These are phyloP conservation scores for Penicillium sp. DNA, from an alignment of 2,329 filamentous ascomycete species.

Conservation along the genomic window DNA sequence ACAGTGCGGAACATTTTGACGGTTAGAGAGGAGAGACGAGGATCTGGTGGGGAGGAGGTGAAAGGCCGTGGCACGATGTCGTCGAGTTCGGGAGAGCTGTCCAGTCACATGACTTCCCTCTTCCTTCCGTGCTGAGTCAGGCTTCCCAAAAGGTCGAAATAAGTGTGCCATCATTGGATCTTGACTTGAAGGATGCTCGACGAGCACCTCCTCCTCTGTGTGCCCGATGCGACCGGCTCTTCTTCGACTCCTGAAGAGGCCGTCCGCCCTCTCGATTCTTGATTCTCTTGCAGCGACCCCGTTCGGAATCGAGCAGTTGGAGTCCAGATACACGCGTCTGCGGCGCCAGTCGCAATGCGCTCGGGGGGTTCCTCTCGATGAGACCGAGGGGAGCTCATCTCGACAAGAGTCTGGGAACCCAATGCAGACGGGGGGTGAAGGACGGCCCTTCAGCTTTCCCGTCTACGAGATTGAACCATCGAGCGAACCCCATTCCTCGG, in stretches of 20 bases:
- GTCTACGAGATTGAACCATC: constrained; percentile 29
- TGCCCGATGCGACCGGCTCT: constrained; percentile 42
- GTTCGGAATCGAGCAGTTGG: constrained; percentile 33
- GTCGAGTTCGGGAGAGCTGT: constrained; percentile 27
- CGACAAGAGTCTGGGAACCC: not conserved
- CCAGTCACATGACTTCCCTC: constrained; percentile 31
- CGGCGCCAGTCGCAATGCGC: constrained; percentile 26
- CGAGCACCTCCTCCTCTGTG: constrained; percentile 12
- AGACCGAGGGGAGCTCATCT: not conserved
- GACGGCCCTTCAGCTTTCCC: constrained; percentile 19
- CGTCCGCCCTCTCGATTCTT: constrained; percentile 39
- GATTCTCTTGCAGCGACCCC: constrained; percentile 30
- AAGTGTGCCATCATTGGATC: not conserved
- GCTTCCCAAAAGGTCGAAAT: constrained; percentile 9
- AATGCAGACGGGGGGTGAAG: constrained; percentile 2
- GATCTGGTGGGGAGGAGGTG: constrained; percentile 21
- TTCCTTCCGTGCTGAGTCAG: constrained; percentile 24
- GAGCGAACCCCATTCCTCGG: constrained; percentile 1
- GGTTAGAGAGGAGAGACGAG: constrained; percentile 25
- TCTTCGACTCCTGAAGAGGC: constrained; percentile 42
- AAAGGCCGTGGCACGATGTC: constrained; percentile 28
- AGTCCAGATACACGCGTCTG: constrained; percentile 24
- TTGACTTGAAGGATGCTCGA: constrained; percentile 27
- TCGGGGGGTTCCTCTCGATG: constrained; percentile 4
- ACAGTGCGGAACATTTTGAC: constrained; percentile 42